phyloP scores from a whole-genome alignment of 2,329 filamentous ascomycete genomes.

The Pezicula carpinea region DNA sequence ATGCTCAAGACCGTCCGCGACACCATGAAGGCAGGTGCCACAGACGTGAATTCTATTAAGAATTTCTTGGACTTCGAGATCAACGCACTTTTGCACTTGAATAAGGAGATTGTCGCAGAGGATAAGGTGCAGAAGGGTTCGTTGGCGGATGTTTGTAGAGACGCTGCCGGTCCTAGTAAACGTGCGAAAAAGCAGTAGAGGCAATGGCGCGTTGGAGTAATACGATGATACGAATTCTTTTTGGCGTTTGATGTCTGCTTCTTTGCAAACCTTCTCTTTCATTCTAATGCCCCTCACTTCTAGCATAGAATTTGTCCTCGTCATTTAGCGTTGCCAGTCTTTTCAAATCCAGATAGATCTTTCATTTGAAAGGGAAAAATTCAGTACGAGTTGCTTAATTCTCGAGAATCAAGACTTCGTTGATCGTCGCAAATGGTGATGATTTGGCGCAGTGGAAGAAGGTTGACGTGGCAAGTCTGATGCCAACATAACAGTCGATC shows the following conservation, averaged over 20 bases:
- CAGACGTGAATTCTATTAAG: slow-evolving; percentile 30
- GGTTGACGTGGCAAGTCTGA: too few species aligned
- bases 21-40: slow-evolving; percentile 29
- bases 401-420: too few species aligned
- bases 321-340: too few species aligned
- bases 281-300: not conserved
- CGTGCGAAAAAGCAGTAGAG: slow-evolving; percentile 14
- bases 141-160: slow-evolving; percentile 22
- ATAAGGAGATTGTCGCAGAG: slow-evolving; percentile 30
- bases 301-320: too few species aligned
- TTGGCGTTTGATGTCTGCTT: slow-evolving; percentile 3
- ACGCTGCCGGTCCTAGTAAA: slow-evolving; percentile 17
- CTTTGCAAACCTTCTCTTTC: not conserved
- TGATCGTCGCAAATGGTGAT: too few species aligned
- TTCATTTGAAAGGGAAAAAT: too few species aligned
- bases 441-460: too few species aligned
- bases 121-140: slow-evolving; percentile 23
- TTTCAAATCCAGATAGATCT: too few species aligned
- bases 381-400: too few species aligned
- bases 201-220: not conserved
- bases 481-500: too few species aligned
- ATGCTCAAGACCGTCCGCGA: slow-evolving; percentile 31
- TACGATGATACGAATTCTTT: slow-evolving; percentile 9
- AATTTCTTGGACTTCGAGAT: slow-evolving; percentile 32
- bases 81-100: slow-evolving; percentile 23